Evolutionary conservation across 371 early-diverging fungal species (phyloP), one percentile per base, ranked within the genome.

Genomic region (Syncephalastrum monosporum): DNA sequence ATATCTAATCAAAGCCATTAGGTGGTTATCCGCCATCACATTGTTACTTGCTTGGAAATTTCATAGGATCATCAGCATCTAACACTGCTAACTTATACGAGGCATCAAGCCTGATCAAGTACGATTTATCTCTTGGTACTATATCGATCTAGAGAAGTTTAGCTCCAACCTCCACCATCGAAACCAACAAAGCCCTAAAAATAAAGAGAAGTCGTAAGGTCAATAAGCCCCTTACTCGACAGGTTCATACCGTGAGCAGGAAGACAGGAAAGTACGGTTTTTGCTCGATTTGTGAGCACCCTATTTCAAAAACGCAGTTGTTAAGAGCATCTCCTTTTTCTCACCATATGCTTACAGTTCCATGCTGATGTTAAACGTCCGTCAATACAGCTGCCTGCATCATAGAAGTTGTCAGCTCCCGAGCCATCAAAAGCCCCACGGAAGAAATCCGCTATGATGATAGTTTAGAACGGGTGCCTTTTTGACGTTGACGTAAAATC

Each of bases 361-460:
- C 96, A 93, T 13, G 93, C 92, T 44, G 88, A 88, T 1, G 97
- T 97, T 58, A 97, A 68, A 42, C 98, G 81, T 24, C 97, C 98
- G 60, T 98, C 98, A 74, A 98, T 96, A 68, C 98, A 98, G n/a
- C 88, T 74, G 19, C 98, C 98, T 23, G 98, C 97, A 60, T 94
- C 90, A 72, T 91, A 94, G 61, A 92, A 95, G 72, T 94, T 95
- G 67, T 94, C 94, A 0, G 91, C 93, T 12, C 98, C 98, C 33
- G 93, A 92, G 0, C 98, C 98, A 71, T 98, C 97, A 74, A 98
- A 98, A 0, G 92, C 98, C 59, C 87, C 86, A 27, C 91, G 78
- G 85, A 98, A 98, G 65, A 98, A 98, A 64, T 98, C 98, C 5
- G 84, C 83, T 68, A 61, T 21, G 44, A 42, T 8, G 25, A 50